Conservation (phyloP, 1,139 yeast genomes). For the Debaryomyces udenii region DNA sequence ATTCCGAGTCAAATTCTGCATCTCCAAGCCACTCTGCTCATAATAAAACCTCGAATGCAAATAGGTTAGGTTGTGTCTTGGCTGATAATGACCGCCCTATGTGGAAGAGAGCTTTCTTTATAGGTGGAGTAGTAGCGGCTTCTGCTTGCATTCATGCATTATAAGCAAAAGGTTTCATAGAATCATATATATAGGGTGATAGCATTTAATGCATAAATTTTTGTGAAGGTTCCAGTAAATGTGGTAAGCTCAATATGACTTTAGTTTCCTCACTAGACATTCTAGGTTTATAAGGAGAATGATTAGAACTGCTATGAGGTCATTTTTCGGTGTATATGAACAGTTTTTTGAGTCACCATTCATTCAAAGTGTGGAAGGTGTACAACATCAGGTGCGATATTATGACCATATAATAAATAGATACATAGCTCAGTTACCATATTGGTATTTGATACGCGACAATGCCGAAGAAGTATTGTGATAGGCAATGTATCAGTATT, state of each 20-base stretch:
- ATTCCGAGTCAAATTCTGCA: conserved; percentile 18
- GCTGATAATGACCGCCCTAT: conserved; percentile 17
- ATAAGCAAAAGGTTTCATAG: conserved; percentile 11
- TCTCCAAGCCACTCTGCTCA: conserved; percentile 19
- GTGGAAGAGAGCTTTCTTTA: conserved; percentile 23
- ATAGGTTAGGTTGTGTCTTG: conserved; percentile 13
- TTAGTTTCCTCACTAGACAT: not conserved
- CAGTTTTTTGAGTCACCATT: no score
- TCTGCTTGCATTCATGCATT: conserved; percentile 22
- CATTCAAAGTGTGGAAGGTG: no score
- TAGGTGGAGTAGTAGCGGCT: conserved; percentile 23
- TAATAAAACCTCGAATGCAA: conserved; percentile 25
- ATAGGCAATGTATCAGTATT: no score
- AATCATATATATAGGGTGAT: conserved; percentile 1
- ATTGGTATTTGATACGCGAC: no score
- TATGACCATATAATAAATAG: conserved; percentile 2
- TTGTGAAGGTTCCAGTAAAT: conserved; percentile 1
- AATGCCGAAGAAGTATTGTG: no score
- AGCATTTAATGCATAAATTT: conserved; percentile 1
- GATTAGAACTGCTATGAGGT: no score
- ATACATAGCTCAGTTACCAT: no score
- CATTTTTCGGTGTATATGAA: no score
- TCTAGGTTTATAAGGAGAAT: no score
- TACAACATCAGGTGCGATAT: no score
- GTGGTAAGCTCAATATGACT: not conserved